Percentiles rank a stretch among this genome's conserved stretches.
phyloP scores from a whole-genome alignment of 208 protist species.

The Strigomonas culicis region DNA sequence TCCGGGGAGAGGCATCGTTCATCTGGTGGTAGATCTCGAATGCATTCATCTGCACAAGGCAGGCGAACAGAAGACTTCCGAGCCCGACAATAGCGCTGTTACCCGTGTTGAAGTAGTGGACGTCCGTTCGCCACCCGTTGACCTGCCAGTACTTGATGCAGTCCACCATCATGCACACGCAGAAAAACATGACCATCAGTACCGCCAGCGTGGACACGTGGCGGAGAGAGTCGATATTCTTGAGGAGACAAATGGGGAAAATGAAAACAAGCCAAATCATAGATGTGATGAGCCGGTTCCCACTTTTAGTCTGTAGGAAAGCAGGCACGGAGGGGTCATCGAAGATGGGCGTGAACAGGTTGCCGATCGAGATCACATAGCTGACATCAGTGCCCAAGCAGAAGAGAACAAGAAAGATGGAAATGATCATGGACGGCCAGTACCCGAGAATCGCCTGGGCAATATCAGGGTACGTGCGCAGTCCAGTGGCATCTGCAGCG shows the following conservation, averaged over 20 bases:
- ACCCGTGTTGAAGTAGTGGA: constrained; percentile 34
- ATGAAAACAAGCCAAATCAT: constrained; percentile 56
- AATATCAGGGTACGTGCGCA: constrained; percentile 46
- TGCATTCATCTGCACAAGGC: constrained; percentile 56
- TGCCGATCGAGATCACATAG: constrained; percentile 57
- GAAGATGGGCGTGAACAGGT: constrained; percentile 49
- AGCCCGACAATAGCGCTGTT: constrained; percentile 30
- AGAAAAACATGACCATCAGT: constrained; percentile 53
- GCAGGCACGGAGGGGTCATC: constrained; percentile 25
- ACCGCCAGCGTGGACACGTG: constrained; percentile 50
- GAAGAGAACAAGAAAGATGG: constrained; percentile 29
- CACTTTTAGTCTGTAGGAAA: constrained; percentile 24
- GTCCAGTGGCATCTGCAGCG: constrained; percentile 17
- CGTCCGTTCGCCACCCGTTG: constrained; percentile 31
- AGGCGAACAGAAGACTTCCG: constrained; percentile 57
- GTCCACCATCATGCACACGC: constrained; percentile 44
- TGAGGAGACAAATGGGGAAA: constrained; percentile 54
- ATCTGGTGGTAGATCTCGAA: constrained; percentile 57
- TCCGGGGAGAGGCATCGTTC: constrained; percentile 22
- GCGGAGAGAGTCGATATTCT: constrained; percentile 60
- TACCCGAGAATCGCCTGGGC: constrained; percentile 20
- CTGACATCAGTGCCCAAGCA: constrained; percentile 57
- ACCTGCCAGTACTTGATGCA: constrained; percentile 21
- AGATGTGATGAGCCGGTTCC: constrained; percentile 39
- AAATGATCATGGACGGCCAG: constrained; percentile 18